Conservation (phyloP, 1,139 yeast species). For the Taphrina pruni region DNA sequence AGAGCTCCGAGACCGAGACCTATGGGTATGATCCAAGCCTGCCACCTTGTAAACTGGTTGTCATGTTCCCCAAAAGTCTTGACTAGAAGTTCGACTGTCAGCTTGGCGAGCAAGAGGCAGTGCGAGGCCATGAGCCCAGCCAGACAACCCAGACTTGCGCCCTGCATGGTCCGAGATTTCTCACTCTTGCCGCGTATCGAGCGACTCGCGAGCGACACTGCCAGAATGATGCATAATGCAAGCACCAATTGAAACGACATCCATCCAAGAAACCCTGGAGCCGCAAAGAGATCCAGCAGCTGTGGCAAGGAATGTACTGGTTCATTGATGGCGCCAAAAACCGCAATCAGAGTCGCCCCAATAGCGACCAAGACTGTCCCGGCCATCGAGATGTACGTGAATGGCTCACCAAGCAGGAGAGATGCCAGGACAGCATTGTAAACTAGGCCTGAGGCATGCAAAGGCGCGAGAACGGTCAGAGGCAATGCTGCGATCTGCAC, state of each 20-base stretch:
- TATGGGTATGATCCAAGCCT: slow-evolving; percentile 60
- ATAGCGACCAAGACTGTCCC: slow-evolving; percentile 73
- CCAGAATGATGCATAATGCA: slow-evolving; percentile 48
- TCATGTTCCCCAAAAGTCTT: slow-evolving; percentile 50
- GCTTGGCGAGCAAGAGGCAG: slow-evolving; percentile 81
- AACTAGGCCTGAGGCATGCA: slow-evolving; percentile 85
- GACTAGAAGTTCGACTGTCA: slow-evolving; percentile 70
- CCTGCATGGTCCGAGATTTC: slow-evolving; percentile 53
- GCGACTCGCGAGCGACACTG: slow-evolving; percentile 46
- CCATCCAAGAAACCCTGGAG: slow-evolving; percentile 59
- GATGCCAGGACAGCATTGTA: slow-evolving; percentile 81
- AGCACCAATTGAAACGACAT: slow-evolving; percentile 51
- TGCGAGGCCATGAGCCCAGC: slow-evolving; percentile 87
- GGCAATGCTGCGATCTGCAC: slow-evolving; percentile 87
- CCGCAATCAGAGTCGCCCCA: slow-evolving; percentile 84
- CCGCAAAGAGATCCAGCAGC: slow-evolving; percentile 55
- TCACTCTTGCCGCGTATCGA: slow-evolving; percentile 48
- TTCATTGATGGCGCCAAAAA: slow-evolving; percentile 66
- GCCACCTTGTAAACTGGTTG: slow-evolving; percentile 52
- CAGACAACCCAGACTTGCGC: slow-evolving; percentile 67
- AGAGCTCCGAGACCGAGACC: slow-evolving; percentile 73
- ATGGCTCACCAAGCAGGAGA: slow-evolving; percentile 68
- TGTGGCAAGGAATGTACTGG: slow-evolving; percentile 60
- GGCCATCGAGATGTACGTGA: slow-evolving; percentile 51
- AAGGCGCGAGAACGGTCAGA: slow-evolving; percentile 75